A percentile compares a stretch with the other conserved stretches of the same genome.
Evolutionary conservation across 495 filamentous ascomycete genomes (phyloP).

Genomic region (Trichoderma gamsii): DNA sequence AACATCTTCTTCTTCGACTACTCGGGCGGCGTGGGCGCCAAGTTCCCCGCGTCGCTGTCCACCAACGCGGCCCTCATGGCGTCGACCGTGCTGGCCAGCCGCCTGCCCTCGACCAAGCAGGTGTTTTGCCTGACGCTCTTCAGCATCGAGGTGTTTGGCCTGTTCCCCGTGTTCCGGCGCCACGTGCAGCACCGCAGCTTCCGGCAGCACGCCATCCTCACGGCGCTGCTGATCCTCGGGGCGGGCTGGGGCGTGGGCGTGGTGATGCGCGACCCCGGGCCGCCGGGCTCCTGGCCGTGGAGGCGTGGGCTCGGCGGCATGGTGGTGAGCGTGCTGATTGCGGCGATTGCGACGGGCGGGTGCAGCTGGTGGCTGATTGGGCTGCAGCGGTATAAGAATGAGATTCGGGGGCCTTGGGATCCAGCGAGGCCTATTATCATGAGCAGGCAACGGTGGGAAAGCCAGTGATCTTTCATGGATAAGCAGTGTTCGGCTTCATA

Average conservation of each 20-base stretch:
- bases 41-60: slow-evolving; percentile 73
- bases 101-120: slow-evolving; percentile 80
- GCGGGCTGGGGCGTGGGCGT: slow-evolving; percentile 75
- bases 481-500: too few species aligned
- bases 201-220: slow-evolving; percentile 74
- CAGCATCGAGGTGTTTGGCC: slow-evolving; percentile 91
- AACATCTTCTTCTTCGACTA: slow-evolving; percentile 99
- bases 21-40: slow-evolving; percentile 53
- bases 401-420: slow-evolving; percentile 97
- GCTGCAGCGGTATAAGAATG: slow-evolving; percentile 97
- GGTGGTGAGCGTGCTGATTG: slow-evolving; percentile 61
- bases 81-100: slow-evolving; percentile 80
- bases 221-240: slow-evolving; percentile 68
- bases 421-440: slow-evolving; percentile 80
- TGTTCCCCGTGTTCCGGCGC: slow-evolving; percentile 91
- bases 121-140: slow-evolving; percentile 95
- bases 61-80: slow-evolving; percentile 91
- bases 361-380: slow-evolving; percentile 98
- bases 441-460: slow-evolving; percentile 43
- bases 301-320: slow-evolving; percentile 66
- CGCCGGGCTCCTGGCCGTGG: slow-evolving; percentile 55
- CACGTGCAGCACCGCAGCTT: slow-evolving; percentile 78
- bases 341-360: slow-evolving; percentile 72
- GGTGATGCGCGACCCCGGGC: slow-evolving; percentile 40
- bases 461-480: slow-evolving; percentile 27